These are phyloP conservation scores for Entomortierella beljakovae DNA, from an alignment of 192 early-diverging fungal species.

Conservation along the genomic window DNA sequence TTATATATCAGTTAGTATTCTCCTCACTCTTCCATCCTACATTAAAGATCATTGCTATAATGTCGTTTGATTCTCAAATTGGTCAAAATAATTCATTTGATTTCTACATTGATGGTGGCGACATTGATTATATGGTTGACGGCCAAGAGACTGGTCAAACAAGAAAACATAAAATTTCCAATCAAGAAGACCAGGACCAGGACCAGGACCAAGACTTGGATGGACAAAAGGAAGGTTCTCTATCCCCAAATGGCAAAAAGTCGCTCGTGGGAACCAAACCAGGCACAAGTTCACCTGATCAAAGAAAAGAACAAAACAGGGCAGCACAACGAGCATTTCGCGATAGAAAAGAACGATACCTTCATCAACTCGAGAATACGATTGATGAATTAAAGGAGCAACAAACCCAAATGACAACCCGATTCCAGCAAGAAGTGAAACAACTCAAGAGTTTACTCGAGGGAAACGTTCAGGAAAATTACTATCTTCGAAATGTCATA, in stretches of 20 bases:
- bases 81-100: no score
- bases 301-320: slow-evolving; percentile 82
- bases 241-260: slow-evolving; percentile 3
- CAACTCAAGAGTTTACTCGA: slow-evolving; percentile 34
- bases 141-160: no score
- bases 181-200: not conserved
- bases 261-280: slow-evolving; percentile 52
- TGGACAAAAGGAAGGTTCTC: not conserved
- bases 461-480: slow-evolving; percentile 44
- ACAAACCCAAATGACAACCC: slow-evolving; percentile 51
- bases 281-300: slow-evolving; percentile 58
- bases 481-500: slow-evolving; percentile 57
- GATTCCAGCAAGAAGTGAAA: slow-evolving; percentile 49
- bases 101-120: no score
- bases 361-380: slow-evolving; percentile 77
- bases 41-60: no score
- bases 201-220: no score
- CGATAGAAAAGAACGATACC: slow-evolving; percentile 83
- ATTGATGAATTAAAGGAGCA: slow-evolving; percentile 74
- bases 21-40: no score
- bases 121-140: no score
- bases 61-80: no score
- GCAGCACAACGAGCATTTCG: slow-evolving; percentile 91
- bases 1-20: no score
- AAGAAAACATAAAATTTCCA: no score